These are phyloP conservation scores for Endothia cerciana DNA, from an alignment of 2,329 filamentous ascomycete genomes.

Conservation along the genomic window DNA sequence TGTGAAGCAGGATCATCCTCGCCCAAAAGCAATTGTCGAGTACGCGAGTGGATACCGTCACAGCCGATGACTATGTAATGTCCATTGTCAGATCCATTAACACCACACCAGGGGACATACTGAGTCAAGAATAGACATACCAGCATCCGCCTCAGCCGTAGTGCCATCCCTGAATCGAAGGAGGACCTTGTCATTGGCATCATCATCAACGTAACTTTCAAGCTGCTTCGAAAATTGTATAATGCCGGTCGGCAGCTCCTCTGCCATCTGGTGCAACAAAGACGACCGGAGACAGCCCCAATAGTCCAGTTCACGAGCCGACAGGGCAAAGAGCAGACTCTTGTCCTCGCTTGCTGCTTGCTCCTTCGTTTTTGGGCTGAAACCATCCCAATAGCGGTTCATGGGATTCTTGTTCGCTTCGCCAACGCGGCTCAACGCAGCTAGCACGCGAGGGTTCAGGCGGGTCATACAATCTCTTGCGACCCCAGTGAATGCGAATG, in stretches of 20 bases:
- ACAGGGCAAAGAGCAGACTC: no score
- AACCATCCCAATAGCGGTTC: no score
- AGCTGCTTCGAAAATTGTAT: slow-evolving; percentile 26
- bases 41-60: neutral
- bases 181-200: slow-evolving; percentile 32
- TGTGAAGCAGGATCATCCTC: neutral
- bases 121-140: slow-evolving; percentile 6
- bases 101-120: neutral
- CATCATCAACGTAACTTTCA: neutral
- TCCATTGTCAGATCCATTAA: neutral
- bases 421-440: no score
- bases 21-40: neutral
- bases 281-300: no score
- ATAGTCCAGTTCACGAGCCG: no score
- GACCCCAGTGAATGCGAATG: neutral
- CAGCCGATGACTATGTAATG: neutral
- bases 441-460: neutral
- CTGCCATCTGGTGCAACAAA: slow-evolving; percentile 9
- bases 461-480: neutral
- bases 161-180: slow-evolving; percentile 46
- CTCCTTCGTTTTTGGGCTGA: no score
- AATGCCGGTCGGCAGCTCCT: slow-evolving; percentile 21
- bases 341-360: no score
- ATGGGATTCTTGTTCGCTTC: no score
- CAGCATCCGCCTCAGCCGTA: slow-evolving; percentile 41